Evolutionary conservation across 2,329 filamentous ascomycete genomes (phyloP), one percentile per base, ranked within the genome.

Genomic region (Beauveria australis): DNA sequence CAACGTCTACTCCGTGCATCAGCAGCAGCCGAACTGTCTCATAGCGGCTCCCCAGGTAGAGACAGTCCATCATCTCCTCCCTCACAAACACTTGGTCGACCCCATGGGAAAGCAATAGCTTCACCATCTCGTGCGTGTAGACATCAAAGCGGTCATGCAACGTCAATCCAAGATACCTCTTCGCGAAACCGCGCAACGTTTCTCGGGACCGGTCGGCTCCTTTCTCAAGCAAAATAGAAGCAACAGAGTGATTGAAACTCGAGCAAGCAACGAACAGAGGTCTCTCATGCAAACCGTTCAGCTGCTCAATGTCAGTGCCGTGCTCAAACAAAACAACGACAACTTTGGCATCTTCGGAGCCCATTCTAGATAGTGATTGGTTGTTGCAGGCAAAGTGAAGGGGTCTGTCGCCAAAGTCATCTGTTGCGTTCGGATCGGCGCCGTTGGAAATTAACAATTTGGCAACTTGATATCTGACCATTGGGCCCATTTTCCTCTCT

Each of bases 11-110:
- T 7, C 26, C 58, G 10, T 28, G 47, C 41, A 47, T 60, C 41
- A 60, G 2, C 41, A 60, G 49, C 41, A 60, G 40, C 16, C 40
- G 41, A 9, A 48, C 2, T 18, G 58, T 48, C 16, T 60, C 41
- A n/a, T 22, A 40, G 5, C 1, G 0, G 7, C 1, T 2, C 10
- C 1, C 8, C 4, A 7, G 14, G 12, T 3, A 6, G 28, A 49
- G 19, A n/a, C 18, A 12, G 16, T 9, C 26, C 26, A 59, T 6
- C 47, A 59, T 12, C n/a, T 8, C 41, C 5, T n/a, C 2, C 48
- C 5, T n/a, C 19, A 59, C 5, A 37, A 46, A 26, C 4, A 8
- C 24, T 10, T 9, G 9, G n/a, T 59, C 48, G 12, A 12, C 56
- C 3, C 26, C 48, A n/a, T 44, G 7, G 5, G 2, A 26, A 2